Base-by-base conservation (phyloP, 768 basidiomycete species). In the Amanita brunnescens region DNA sequence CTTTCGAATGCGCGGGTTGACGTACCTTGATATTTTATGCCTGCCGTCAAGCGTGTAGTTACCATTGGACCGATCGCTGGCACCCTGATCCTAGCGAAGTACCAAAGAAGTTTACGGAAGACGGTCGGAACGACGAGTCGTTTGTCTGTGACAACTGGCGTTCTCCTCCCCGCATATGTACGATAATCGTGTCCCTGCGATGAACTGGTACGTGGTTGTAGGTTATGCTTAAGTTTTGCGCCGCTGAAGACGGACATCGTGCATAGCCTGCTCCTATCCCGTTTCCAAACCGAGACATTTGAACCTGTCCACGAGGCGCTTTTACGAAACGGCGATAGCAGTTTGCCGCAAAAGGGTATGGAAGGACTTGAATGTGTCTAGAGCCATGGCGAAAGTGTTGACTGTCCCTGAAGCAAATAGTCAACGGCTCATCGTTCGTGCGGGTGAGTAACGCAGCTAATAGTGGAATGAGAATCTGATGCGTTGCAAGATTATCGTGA, bases 31-130 rank as follows among this genome's bases (percentile, higher is more conserved):
- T n/a, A n/a, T 16, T 4, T 6, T 26, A 18, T 23, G 8, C 55
- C 72, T 16, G 57, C 62, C 6, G 70, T 91, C 55, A 80, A 85
- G 61, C 78, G 88, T 3, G 68, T 92, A 38, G 78, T 90, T 9
- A 63, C 87, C 51, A 85, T 84, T 0, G 81, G 80, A 9, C 87
- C 85, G 1, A 67, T 62, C 39, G 85, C 77, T 1, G 67, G 34
- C 34, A 34, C 10, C 34, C 10, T 12, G 58, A 58, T 6, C 10
- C 53, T 16, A 56, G 57, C 3, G 52, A 63, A 0, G 55, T 55
- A 0, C 60, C 68, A 1, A 58, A 57, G 0, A 64, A 65, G 1
- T 77, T 71, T 57, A 66, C 61, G 35, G 81, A 85, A 59, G 54
- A 57, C 13, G 71, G 86, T 63, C 87, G 86, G 87, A 84, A 85